Conservation (phyloP, 345 rosid species). For the Hirschfeldia incana region DNA sequence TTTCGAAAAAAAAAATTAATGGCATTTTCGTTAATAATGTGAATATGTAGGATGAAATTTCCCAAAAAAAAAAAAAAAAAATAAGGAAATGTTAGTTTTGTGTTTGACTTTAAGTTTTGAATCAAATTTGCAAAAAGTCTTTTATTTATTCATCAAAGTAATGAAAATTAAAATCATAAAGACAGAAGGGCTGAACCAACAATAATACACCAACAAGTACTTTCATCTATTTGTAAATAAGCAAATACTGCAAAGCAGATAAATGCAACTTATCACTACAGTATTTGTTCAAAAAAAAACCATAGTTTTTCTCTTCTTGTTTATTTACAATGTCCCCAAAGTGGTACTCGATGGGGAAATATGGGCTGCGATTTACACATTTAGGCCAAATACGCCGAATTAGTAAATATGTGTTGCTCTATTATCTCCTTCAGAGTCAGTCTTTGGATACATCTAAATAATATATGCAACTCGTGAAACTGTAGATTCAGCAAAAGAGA, state of each 20-base stretch:
- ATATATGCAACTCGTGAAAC: no score
- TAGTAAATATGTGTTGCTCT: background rate
- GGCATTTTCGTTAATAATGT: no score
- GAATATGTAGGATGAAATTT: no score
- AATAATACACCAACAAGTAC: conserved; percentile 22
- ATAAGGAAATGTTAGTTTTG: no score
- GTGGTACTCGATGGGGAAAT: background rate
- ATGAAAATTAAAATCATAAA: conserved; percentile 20
- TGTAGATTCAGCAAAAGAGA: no score
- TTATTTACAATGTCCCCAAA: background rate
- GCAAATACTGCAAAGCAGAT: conserved; percentile 5
- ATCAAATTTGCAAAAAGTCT: no score
- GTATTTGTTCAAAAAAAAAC: background rate
- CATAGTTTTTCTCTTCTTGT: background rate
- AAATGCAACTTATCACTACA: background rate
- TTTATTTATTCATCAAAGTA: conserved; percentile 24
- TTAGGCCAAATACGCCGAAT: background rate
- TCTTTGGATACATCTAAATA: no score
- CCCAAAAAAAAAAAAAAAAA: no score
- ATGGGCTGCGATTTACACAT: background rate
- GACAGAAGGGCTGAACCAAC: conserved; percentile 39
- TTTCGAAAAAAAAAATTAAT: no score
- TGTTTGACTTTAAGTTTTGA: no score
- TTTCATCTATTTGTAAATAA: conserved; percentile 18
- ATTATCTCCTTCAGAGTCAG: background rate